phyloP scores from a whole-genome alignment of 352 stramenopile genomes.

The Phytophthora europaea region DNA sequence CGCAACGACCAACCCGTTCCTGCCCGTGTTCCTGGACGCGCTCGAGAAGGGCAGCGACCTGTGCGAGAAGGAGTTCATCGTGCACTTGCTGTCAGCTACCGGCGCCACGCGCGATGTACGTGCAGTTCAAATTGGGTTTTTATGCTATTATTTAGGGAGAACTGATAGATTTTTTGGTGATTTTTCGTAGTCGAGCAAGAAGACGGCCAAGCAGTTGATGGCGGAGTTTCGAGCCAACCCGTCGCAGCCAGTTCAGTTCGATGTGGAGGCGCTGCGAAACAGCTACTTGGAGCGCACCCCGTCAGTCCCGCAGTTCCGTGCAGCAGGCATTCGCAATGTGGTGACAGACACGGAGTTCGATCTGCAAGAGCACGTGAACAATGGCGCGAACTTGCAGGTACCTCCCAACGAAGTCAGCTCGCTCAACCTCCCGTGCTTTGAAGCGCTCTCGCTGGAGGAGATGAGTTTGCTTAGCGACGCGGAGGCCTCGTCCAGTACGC shows the following conservation, averaged over 20 bases:
- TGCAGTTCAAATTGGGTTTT: neutral
- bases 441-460: conserved; percentile 79
- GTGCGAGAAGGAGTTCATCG: conserved; percentile 85
- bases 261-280: conserved; percentile 71
- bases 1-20: conserved; percentile 83
- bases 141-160: neutral
- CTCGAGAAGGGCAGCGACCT: conserved; percentile 79
- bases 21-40: conserved; percentile 88
- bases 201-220: conserved; percentile 80
- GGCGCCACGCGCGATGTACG: conserved; percentile 64
- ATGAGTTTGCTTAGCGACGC: conserved; percentile 64
- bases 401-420: conserved; percentile 77
- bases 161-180: conserved; percentile 15
- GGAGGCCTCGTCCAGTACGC: conserved; percentile 35
- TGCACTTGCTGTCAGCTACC: conserved; percentile 67
- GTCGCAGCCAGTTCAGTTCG: conserved; percentile 58
- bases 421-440: conserved; percentile 74
- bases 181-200: conserved; percentile 61
- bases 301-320: conserved; percentile 79
- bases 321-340: conserved; percentile 80
- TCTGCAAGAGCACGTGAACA: conserved; percentile 86
- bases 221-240: conserved; percentile 69
- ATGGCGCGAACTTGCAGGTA: conserved; percentile 75
- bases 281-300: conserved; percentile 85
- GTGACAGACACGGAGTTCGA: conserved; percentile 86